Conservation (phyloP, 192 early-diverging fungal genomes). For the Gamsiella multidivaricata region DNA sequence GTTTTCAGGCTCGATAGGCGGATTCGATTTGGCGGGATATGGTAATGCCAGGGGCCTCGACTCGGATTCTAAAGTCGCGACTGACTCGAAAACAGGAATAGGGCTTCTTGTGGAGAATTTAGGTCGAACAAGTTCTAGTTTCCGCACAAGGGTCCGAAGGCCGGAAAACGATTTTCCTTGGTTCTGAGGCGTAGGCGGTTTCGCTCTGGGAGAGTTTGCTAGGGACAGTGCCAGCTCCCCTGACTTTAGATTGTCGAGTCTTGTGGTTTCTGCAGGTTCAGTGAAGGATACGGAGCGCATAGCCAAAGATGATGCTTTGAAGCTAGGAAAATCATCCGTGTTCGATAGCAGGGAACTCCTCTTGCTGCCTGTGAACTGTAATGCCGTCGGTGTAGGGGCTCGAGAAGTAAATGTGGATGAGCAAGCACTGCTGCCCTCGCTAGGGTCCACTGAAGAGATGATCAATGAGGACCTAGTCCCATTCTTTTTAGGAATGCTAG, state of each 20-base stretch:
- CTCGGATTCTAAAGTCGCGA: too few relatives aligned
- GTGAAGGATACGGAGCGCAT: slow-evolving; percentile 35
- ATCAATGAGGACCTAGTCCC: background rate
- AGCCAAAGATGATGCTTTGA: slow-evolving; percentile 33
- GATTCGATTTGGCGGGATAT: too few relatives aligned
- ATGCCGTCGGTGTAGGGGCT: slow-evolving; percentile 12
- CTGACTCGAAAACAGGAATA: slow-evolving; percentile 23
- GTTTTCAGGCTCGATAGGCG: background rate
- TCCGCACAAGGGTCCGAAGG: slow-evolving; percentile 31
- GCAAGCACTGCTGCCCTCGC: slow-evolving; percentile 2
- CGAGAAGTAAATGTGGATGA: slow-evolving; percentile 22
- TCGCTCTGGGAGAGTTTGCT: background rate
- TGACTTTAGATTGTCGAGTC: background rate
- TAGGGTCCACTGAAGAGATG: background rate
- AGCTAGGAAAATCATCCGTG: slow-evolving; percentile 35
- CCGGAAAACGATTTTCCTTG: slow-evolving; percentile 22
- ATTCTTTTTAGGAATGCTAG: slow-evolving; percentile 12
- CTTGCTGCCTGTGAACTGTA: background rate
- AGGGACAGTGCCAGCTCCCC: background rate
- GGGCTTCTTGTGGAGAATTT: slow-evolving; percentile 13
- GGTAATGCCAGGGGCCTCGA: too few relatives aligned
- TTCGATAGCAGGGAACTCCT: slow-evolving; percentile 12
- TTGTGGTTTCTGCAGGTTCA: slow-evolving; percentile 1
- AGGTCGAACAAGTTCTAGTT: slow-evolving; percentile 17
- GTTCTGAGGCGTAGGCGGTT: background rate